Evolutionary conservation across 2,329 filamentous ascomycete species (phyloP).

Genomic region (Neopestalotiopsis rosae): DNA sequence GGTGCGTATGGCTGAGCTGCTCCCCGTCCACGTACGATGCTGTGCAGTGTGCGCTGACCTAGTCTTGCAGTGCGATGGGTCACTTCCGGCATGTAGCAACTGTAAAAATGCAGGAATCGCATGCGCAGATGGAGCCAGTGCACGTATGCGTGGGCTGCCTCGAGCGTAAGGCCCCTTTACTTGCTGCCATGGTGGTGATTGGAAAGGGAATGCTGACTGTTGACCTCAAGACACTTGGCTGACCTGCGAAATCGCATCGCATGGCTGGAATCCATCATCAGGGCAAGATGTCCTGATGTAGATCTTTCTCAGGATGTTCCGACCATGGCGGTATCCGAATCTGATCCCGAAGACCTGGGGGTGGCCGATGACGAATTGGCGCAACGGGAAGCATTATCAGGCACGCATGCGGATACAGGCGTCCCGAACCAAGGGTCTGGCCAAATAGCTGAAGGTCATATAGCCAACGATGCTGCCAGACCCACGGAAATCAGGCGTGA

Average conservation of each 20-base stretch:
- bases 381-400: background rate
- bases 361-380: conserved; percentile 3
- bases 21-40: background rate
- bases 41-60: background rate
- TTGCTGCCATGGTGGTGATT: background rate
- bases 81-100: conserved; percentile 45
- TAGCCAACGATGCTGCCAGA: background rate
- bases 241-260: conserved; percentile 36
- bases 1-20: conserved; percentile 34
- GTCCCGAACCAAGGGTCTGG: background rate
- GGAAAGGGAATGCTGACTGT: background rate
- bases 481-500: conserved; percentile 22
- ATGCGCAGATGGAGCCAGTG: conserved; percentile 51
- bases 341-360: conserved; percentile 23
- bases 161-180: conserved; percentile 40
- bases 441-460: background rate
- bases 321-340: conserved; percentile 25
- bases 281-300: conserved; percentile 46
- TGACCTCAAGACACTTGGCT: background rate
- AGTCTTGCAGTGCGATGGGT: conserved; percentile 48
- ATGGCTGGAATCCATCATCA: conserved; percentile 53
- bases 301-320: conserved; percentile 34
- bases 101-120: conserved; percentile 46
- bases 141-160: conserved; percentile 43
- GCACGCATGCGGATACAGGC: background rate